Base-by-base conservation (phyloP, 352 stramenopile species). In the Phytophthora tentaculata region DNA sequence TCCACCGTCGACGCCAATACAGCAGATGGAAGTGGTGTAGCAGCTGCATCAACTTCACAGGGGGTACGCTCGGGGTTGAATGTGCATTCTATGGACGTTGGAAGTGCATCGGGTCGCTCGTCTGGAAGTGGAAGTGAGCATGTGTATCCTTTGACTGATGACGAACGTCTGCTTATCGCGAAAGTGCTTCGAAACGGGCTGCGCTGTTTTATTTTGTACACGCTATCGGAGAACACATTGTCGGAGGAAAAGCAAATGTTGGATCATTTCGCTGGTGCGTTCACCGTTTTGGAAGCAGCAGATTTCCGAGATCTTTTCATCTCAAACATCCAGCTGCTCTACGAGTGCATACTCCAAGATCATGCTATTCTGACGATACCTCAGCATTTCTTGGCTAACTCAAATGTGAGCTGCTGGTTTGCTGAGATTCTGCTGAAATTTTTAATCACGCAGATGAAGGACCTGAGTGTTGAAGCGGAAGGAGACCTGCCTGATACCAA, bases 211-310 rank as follows among this genome's bases (percentile, higher is more conserved):
- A 90, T 97, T 56, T 64, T 98, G 47, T 98, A 99, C 72, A 96
- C 89, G 22, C 66, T 97, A 17, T 96, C 85, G 32, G 87, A 96
- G 35, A 95, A 94, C 64, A 92, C 85, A 14, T 52, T 95, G 16
- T 86, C 88, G 4, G 90, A 97, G 67, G 91, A 95, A 69, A 97
- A 98, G 67, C 97, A 99, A 68, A 95, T 99, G 74, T 73, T 99
- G 14, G 96, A 99, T 45, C 88, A 97, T 32, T 99, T 99, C 77
- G 97, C 97, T 6, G 88, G 96, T 13, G 93, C 96, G 2, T 99
- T 99, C 65, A 98, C 97, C 1, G 91, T 98, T 26, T 79, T 99
- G 16, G 96, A 99, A 71, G 91, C 89, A 22, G 89, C 92, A 51
- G 97, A 98, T 70, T 96, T 99, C 58, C 82, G 94, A 6, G 88